Percentiles rank a stretch among this genome's conserved stretches.
Conservation (phyloP, 1,284 basidiomycete genomes). For the Ustilago bromivora region DNA sequence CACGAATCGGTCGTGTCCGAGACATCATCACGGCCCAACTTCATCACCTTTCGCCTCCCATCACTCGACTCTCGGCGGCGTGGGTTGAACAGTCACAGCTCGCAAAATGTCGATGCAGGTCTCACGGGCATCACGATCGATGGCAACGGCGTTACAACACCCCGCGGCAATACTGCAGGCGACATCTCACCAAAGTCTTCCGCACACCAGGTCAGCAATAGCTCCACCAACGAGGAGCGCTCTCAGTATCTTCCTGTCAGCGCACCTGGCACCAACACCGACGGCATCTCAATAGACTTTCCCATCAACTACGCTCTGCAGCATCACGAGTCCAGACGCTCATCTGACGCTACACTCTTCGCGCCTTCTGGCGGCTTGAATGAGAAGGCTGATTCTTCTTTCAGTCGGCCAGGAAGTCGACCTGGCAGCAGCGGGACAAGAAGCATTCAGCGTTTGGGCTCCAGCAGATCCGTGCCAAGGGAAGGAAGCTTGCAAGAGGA, state of each 20-base stretch:
- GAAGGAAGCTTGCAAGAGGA: conserved; percentile 36
- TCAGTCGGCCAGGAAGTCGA: conserved; percentile 25
- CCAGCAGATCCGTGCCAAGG: conserved; percentile 35
- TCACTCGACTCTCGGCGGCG: conserved; percentile 26
- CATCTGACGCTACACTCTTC: conserved; percentile 49
- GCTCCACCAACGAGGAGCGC: conserved; percentile 21
- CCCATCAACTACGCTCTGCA: conserved; percentile 23
- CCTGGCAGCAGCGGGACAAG: conserved; percentile 40
- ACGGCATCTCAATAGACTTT: conserved; percentile 28
- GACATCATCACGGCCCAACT: conserved; percentile 20
- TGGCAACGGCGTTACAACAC: background rate
- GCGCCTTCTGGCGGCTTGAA: conserved; percentile 11
- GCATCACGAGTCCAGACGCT: conserved; percentile 43
- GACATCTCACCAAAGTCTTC: conserved; percentile 18
- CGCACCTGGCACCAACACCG: conserved; percentile 15
- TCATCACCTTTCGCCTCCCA: conserved; percentile 25
- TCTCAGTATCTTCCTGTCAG: background rate
- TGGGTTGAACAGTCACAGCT: background rate
- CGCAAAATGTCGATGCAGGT: conserved; percentile 1
- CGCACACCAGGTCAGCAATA: conserved; percentile 1
- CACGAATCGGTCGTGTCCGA: conserved; percentile 22
- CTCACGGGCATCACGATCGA: conserved; percentile 22
- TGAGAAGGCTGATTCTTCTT: conserved; percentile 21
- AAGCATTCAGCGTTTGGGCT: conserved; percentile 39
- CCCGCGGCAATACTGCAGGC: conserved; percentile 14